Conservation (phyloP, 129 eudicot genomes). For the Sambucus nigra region DNA sequence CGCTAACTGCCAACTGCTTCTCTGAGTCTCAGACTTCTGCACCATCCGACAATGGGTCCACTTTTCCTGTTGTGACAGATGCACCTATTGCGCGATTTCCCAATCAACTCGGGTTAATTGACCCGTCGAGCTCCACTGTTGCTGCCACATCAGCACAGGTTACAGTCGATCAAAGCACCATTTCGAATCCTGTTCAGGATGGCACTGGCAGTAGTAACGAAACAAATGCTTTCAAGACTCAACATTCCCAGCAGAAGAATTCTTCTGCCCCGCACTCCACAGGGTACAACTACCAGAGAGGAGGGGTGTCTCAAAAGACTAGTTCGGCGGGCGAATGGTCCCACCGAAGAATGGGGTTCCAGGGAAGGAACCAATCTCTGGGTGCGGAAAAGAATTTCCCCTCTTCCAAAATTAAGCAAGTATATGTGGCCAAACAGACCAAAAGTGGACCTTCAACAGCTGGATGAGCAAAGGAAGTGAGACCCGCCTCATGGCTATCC, state of each 20-base stretch:
- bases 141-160: constrained; percentile 15
- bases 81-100: constrained; percentile 19
- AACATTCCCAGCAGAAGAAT: constrained; percentile 25
- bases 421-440: constrained; percentile 86
- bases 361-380: constrained; percentile 59
- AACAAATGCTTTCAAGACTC: constrained; percentile 15
- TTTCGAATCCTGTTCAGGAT: constrained; percentile 16
- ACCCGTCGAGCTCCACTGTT: constrained; percentile 15
- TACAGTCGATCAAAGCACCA: constrained; percentile 12
- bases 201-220: constrained; percentile 4
- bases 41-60: constrained; percentile 24
- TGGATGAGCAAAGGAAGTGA: too few species aligned
- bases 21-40: constrained; percentile 19
- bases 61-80: constrained; percentile 33
- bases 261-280: constrained; percentile 12
- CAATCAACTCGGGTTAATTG: constrained; percentile 25
- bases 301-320: constrained; percentile 24
- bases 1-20: constrained; percentile 27
- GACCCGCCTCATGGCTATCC: too few species aligned
- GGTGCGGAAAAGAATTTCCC: constrained; percentile 47
- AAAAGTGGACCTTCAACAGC: constrained; percentile 33
- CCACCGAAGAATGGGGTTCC: constrained; percentile 45
- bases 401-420: constrained; percentile 61
- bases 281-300: constrained; percentile 29
- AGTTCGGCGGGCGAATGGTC: constrained; percentile 33